phyloP scores from a whole-genome alignment of 805 yeast species.

The Yarrowia deformans region DNA sequence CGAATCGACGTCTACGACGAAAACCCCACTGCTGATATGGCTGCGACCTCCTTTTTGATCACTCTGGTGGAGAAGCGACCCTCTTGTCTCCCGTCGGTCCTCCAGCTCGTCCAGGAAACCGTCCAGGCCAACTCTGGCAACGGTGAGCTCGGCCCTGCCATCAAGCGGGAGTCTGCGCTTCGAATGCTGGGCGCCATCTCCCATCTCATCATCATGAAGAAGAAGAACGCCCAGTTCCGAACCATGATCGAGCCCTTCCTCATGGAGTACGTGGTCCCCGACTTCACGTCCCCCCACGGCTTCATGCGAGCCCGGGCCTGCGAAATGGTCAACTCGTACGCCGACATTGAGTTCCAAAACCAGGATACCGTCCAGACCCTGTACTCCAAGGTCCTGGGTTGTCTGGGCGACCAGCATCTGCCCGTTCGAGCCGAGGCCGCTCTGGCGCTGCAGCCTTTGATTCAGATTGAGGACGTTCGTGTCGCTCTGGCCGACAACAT shows the following conservation, averaged over 20 bases:
- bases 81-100: constrained; percentile 53
- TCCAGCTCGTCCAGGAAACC: constrained; percentile 65
- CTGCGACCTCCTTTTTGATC: constrained; percentile 75
- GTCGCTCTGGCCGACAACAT: constrained; percentile 72
- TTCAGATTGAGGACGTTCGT: constrained; percentile 68
- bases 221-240: constrained; percentile 62
- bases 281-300: constrained; percentile 63
- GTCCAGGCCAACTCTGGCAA: constrained; percentile 47
- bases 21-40: constrained; percentile 71
- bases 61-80: constrained; percentile 55
- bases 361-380: constrained; percentile 71
- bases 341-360: constrained; percentile 65
- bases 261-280: constrained; percentile 70
- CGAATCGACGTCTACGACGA: constrained; percentile 71
- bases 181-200: constrained; percentile 79
- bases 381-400: constrained; percentile 50
- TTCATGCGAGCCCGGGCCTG: constrained; percentile 73
- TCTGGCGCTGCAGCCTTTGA: constrained; percentile 80
- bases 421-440: constrained; percentile 89
- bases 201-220: constrained; percentile 59
- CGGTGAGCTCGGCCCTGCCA: constrained; percentile 55
- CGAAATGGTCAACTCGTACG: constrained; percentile 61
- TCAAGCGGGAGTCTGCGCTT: constrained; percentile 78
- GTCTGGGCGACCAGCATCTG: constrained; percentile 59
- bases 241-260: constrained; percentile 74